Evolutionary conservation across 78 protist genomes (phyloP), one percentile per base, ranked within the genome.

Genomic region (Fonticula alba): DNA sequence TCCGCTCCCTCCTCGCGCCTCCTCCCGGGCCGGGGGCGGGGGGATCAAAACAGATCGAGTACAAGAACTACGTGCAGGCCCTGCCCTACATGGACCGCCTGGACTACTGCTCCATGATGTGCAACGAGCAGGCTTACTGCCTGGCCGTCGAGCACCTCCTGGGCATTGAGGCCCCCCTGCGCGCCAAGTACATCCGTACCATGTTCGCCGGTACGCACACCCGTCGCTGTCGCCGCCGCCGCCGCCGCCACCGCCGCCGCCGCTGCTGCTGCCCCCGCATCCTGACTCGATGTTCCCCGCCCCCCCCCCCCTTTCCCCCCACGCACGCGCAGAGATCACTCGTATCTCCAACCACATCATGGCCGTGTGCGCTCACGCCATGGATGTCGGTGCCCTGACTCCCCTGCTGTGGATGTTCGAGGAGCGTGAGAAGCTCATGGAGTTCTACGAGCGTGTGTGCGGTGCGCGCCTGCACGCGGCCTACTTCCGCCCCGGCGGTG

Each of bases 401-500:
- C 79, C 79, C 19, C 58, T 73, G 53, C 52, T 73, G 31, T 61
- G 69, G 68, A 33, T 62, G 24, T 73, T 73, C 29, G 79, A 73
- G 62, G 79, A 73, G 69, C 70, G 79, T 31, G 79, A 73, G 73
- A 73, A 73, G 59, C 32, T 69, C 56, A 61, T 59, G 57, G 74
- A 69, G 56, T 62, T 53, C 19, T 49, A 57, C 32, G 62, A 72
- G 62, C 72, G 79, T 29, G 79, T 66, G 11, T 51, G 62, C 4
- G 79, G 79, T 40, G 79, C 79, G 43, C 79, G 79, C 62, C 24
- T 73, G 66, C 79, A 73, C 58, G 79, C 79, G 10, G 79, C 79
- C 27, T 73, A 73, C 64, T 49, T 66, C 20, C 72, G 79, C 10
- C 79, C 79, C 3, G 17, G 73, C 29, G 73, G 73, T 22, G 73